Base-by-base conservation (phyloP, 257 asterid species). In the Fraxinus americana region DNA sequence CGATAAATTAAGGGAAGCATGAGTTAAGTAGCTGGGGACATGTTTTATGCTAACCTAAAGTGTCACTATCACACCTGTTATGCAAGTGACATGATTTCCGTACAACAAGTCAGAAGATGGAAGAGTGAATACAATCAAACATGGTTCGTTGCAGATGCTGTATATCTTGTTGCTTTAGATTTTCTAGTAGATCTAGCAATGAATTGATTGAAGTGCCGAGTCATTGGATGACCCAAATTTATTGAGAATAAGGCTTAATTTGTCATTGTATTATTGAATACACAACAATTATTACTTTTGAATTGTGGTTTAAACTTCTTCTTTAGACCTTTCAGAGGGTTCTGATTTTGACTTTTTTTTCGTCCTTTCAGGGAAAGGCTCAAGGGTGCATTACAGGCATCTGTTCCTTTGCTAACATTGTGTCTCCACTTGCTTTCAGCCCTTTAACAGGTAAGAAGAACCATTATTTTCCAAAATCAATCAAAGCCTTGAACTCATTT, bases 301-400 rank as follows among this genome's bases (percentile, higher is more conserved):
- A 63, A 12, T 10, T 27, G 17, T 63, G n/a, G 12, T 14, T 0
- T 13, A 27, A 7, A 63, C 69, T 10, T 25, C 27, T 25, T 63
- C 35, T 63, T 63, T 63, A 35, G 67, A 59, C 27, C 29, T 29
- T 59, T 59, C 67, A 1, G 29, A 23, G 8, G 35, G 17, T 63
- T 36, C 69, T 25, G 6, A 63, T 11, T 63, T 23, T 63, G 35
- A 25, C 36, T 25, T 25, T 25, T 19, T 63, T 23, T 25, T 10
- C n/a, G n/a, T 25, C 69, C 69, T 36, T 72, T 11, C 77, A 94
- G 97, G 99, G 99, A n/a, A 95, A 93, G 78, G 97, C 84, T 73
- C 99, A 95, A 75, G 99, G 99, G 7, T 91, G 98, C 88, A 88
- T 95, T 71, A 90, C 97, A 29, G 98, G 98, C 81, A 86, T 93